Conservation (phyloP, 2,329 filamentous ascomycete genomes). For the Colletotrichum graminicola region DNA sequence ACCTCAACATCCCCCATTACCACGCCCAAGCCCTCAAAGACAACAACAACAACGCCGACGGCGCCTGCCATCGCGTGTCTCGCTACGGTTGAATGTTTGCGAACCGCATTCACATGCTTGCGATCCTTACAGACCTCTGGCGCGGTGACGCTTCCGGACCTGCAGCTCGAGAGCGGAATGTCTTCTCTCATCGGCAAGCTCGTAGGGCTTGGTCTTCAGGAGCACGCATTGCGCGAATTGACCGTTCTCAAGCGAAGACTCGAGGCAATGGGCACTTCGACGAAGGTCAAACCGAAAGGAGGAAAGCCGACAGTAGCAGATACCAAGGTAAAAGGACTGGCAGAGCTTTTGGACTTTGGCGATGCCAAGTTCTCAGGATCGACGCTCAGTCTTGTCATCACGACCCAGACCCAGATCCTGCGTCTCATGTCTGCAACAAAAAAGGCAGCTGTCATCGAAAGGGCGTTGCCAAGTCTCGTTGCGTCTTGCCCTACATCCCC, state of each 20-base stretch:
- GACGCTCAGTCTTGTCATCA: constrained; percentile 68
- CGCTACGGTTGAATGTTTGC: constrained; percentile 76
- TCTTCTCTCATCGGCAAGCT: constrained; percentile 76
- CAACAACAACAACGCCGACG: constrained; percentile 40
- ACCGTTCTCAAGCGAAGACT: constrained; percentile 74
- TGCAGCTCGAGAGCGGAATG: constrained; percentile 81
- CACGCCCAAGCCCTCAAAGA: constrained; percentile 50
- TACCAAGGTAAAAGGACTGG: constrained; percentile 57
- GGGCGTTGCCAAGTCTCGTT: constrained; percentile 67
- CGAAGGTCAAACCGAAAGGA: constrained; percentile 24
- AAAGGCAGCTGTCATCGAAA: constrained; percentile 71
- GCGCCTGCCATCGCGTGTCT: constrained; percentile 59
- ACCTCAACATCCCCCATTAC: constrained; percentile 65
- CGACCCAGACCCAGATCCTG: constrained; percentile 74
- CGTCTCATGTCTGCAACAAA: constrained; percentile 71
- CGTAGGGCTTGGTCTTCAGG: constrained; percentile 72
- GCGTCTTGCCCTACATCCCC: constrained; percentile 68
- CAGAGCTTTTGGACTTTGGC: constrained; percentile 74
- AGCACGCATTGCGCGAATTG: constrained; percentile 78
- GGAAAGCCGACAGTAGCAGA: constrained; percentile 17
- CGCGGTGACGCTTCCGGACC: constrained; percentile 66
- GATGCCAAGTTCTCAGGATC: constrained; percentile 55
- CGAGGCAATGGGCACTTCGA: constrained; percentile 51
- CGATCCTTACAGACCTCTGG: constrained; percentile 68
- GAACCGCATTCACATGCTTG: constrained; percentile 75